A percentile compares a stretch with the other conserved stretches of the same genome.
Conservation (phyloP, 129 eudicot species). For the Escallonia herrerae region DNA sequence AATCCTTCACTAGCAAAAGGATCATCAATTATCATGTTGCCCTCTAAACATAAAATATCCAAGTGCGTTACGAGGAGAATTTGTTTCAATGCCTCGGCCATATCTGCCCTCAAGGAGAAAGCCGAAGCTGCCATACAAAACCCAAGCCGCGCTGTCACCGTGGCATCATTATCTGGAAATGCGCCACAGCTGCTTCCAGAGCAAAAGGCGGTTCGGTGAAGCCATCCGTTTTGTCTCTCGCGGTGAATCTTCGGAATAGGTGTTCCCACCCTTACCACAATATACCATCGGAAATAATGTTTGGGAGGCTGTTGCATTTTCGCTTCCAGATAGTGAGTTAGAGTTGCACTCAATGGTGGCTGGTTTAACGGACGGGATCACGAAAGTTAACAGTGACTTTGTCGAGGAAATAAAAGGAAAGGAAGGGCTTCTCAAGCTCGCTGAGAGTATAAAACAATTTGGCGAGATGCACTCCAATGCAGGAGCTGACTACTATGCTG, state of each 20-base stretch:
- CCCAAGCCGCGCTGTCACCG: slow-evolving; percentile 13
- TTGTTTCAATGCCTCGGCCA: slow-evolving; percentile 7
- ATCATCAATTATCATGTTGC: not conserved
- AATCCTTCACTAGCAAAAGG: not conserved
- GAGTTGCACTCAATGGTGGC: too few species aligned
- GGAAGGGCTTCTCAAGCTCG: too few species aligned
- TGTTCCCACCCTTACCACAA: slow-evolving; percentile 3
- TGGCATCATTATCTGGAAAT: slow-evolving; percentile 12
- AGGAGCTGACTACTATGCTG: too few species aligned
- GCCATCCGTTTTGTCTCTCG: slow-evolving; percentile 3
- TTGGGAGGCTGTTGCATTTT: not conserved
- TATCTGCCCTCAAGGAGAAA: not conserved
- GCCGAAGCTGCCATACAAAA: not conserved
- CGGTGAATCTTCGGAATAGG: slow-evolving; percentile 8
- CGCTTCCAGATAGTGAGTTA: too few species aligned
- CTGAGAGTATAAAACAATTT: too few species aligned
- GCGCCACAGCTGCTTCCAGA: slow-evolving; percentile 5
- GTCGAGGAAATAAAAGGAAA: too few species aligned
- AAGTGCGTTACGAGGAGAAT: slow-evolving; percentile 13
- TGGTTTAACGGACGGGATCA: too few species aligned
- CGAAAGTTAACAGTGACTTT: too few species aligned
- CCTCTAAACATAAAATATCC: not conserved
- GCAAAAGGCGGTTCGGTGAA: not conserved
- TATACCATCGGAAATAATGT: slow-evolving; percentile 13
- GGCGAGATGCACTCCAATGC: too few species aligned